Evolutionary conservation across 2,329 filamentous ascomycete species (phyloP).

Genomic region (Calonectria leucothoes): DNA sequence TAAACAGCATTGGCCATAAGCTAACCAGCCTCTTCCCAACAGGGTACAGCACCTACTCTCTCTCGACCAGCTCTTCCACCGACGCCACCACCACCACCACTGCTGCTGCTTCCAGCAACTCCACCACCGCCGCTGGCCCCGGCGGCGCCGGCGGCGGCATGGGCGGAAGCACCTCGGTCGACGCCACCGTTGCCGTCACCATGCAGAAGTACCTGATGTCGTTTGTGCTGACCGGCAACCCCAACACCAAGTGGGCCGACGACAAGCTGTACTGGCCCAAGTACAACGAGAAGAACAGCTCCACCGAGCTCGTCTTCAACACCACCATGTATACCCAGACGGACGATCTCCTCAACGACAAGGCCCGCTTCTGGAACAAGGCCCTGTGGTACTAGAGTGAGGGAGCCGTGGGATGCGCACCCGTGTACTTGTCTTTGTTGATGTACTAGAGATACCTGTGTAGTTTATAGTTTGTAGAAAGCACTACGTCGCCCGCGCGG

Average conservation of each 20-base stretch:
- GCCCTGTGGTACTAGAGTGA: conserved; percentile 2
- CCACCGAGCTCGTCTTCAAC: conserved; percentile 13
- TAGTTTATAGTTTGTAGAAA: not conserved
- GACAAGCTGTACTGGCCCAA: conserved; percentile 14
- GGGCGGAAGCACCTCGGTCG: conserved; percentile 4
- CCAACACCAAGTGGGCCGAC: conserved; percentile 10
- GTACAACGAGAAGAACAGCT: conserved; percentile 2
- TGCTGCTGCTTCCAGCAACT: not conserved
- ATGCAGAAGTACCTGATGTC: conserved; percentile 15
- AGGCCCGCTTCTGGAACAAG: conserved; percentile 13
- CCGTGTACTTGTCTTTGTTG: too few species aligned
- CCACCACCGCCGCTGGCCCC: not conserved
- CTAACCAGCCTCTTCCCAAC: not conserved
- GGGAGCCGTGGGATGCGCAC: not conserved
- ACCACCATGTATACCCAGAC: conserved; percentile 13
- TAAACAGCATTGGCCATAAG: too few species aligned
- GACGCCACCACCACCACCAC: not conserved
- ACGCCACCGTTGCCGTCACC: not conserved
- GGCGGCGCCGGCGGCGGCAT: not conserved
- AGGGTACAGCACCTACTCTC: conserved; percentile 11
- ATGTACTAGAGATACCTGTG: not conserved
- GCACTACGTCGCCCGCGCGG: not conserved
- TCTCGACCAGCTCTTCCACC: not conserved
- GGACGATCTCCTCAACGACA: not conserved
- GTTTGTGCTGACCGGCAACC: conserved; percentile 12